These are phyloP conservation scores for Andalucia godoyi DNA, from an alignment of 78 protist species.

Conservation along the genomic window DNA sequence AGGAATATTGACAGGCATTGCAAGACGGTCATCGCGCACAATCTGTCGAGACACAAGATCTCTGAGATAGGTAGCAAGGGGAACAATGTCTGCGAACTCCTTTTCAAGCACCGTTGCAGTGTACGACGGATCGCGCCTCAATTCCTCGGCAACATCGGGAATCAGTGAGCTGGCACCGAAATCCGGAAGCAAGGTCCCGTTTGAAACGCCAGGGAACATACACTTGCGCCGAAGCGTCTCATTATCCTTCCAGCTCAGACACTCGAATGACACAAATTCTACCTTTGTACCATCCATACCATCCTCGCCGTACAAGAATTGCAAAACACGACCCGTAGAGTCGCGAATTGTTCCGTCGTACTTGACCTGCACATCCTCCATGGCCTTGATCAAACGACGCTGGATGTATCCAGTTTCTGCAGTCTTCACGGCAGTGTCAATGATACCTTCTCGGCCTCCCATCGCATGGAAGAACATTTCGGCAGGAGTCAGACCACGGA, in stretches of 20 bases:
- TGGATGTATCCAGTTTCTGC: slow-evolving; percentile 98
- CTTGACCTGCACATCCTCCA: slow-evolving; percentile 81
- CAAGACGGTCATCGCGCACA: slow-evolving; percentile 16
- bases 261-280: not conserved
- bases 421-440: slow-evolving; percentile 99
- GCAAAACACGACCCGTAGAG: slow-evolving; percentile 74
- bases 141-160: slow-evolving; percentile 38
- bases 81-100: not conserved
- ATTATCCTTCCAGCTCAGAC: not conserved
- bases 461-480: slow-evolving; percentile 99
- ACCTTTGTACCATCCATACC: slow-evolving; percentile 62
- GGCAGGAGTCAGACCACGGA: slow-evolving; percentile 86
- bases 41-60: not conserved
- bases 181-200: slow-evolving; percentile 1
- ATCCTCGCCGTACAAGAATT: slow-evolving; percentile 87
- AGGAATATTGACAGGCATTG: slow-evolving; percentile 70
- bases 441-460: slow-evolving; percentile 97
- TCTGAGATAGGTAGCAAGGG: not conserved
- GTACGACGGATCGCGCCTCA: slow-evolving; percentile 6
- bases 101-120: not conserved
- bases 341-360: slow-evolving; percentile 95
- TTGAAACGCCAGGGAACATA: not conserved
- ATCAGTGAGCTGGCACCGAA: slow-evolving; percentile 46
- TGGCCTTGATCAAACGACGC: slow-evolving; percentile 77
- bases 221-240: not conserved